These are phyloP conservation scores for Mrakia hoshinonis DNA, from an alignment of 768 basidiomycete genomes.

Conservation along the genomic window DNA sequence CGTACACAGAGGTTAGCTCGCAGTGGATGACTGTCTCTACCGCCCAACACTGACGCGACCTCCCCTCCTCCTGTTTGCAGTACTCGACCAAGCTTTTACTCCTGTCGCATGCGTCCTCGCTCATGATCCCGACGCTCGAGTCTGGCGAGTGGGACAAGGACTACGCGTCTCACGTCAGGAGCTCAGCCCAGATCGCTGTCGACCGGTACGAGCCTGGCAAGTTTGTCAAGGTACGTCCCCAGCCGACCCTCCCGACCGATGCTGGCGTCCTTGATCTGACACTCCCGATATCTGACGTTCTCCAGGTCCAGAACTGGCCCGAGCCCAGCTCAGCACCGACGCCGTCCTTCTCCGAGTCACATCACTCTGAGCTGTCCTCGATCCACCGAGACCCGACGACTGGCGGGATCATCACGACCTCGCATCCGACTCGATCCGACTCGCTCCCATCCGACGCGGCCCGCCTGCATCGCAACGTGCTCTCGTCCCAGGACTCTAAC, in stretches of 20 bases:
- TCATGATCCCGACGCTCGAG: slow-evolving; percentile 8
- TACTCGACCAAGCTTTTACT: slow-evolving; percentile 19
- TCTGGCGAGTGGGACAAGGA: slow-evolving; percentile 20
- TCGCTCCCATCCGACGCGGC: slow-evolving; percentile 15
- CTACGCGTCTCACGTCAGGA: slow-evolving; percentile 13
- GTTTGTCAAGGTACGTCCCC: neutral
- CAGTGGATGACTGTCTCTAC: neutral
- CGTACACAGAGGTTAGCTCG: slow-evolving; percentile 12
- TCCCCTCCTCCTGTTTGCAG: neutral
- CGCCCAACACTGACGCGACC: neutral
- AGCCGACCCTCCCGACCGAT: neutral
- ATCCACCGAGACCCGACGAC: slow-evolving; percentile 1
- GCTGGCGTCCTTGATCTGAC: neutral
- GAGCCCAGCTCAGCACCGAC: neutral
- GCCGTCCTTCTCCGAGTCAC: slow-evolving; percentile 5
- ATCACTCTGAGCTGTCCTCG: neutral
- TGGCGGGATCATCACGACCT: slow-evolving; percentile 6
- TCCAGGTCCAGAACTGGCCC: slow-evolving; percentile 7
- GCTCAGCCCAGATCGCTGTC: slow-evolving; percentile 12
- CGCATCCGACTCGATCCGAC: neutral
- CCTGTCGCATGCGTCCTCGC: slow-evolving; percentile 18
- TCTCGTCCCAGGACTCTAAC: neutral
- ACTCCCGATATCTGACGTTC: neutral
- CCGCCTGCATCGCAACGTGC: neutral
- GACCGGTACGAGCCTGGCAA: slow-evolving; percentile 15